Evolutionary conservation across 2,329 filamentous ascomycete species (phyloP), one percentile per base, ranked within the genome.

Genomic region (Cladosporium colombiae): DNA sequence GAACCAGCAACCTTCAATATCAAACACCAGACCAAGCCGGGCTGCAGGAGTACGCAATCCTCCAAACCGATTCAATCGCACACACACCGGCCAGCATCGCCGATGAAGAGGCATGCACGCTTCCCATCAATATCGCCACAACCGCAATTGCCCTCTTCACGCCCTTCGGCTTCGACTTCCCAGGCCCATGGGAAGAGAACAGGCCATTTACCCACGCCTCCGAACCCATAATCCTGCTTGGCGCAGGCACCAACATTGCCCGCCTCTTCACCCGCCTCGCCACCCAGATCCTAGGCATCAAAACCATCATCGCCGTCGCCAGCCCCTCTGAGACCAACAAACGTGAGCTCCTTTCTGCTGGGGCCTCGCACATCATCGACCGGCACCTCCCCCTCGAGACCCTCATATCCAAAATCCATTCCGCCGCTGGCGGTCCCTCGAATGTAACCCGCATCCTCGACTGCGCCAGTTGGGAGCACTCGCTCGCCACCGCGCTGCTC

Each of bases 191-290:
- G 53, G 53, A 37, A 23, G 10, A 31, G 1, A 13, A 35, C 25
- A 53, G 3, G 18, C 25, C 50, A 1, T 33, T 56, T 4, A 25
- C 3, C 7, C 2, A 33, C 11, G 27, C 11, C 16, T 56, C 31
- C 6, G 18, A 31, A 13, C 53, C 53, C n/a, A 56, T 56, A 14
- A 5, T 56, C 29, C 27, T 56, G 3, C 53, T 56, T 8, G 53
- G 53, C 18, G 53, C 53, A 11, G 53, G 53, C n/a, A 64, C 66
- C 49, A 65, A 65, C 18, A 44, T 67, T n/a, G 66, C 63, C 21
- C 25, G 40, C 14, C 55, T 63, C 14, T 64, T 64, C 11, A 27
- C 23, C 6, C 64, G 65, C 31, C 55, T 65, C 37, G 57, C 63
- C 11, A 62, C 58, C 18, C 58, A 40, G 0, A 52, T 64, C 21